Conservation (phyloP, 352 stramenopile genomes). For the Aphanomyces astaci region DNA sequence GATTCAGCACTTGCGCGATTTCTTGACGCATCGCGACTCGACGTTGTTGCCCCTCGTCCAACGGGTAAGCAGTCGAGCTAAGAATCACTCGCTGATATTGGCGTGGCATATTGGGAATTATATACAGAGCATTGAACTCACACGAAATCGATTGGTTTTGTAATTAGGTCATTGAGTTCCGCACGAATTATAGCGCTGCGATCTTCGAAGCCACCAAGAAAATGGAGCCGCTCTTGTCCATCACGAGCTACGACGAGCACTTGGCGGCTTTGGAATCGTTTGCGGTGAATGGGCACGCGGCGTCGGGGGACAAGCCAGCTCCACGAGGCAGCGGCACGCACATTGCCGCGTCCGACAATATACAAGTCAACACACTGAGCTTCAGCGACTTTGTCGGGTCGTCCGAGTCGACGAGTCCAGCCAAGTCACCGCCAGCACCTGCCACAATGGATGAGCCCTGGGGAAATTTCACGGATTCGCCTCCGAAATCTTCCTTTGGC, state of each 20-base stretch:
- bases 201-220: constrained; percentile 44
- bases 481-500: too few relatives aligned
- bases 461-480: neutral
- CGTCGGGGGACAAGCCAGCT: neutral
- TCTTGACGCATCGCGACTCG: constrained; percentile 48
- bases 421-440: neutral
- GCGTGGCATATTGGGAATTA: too few relatives aligned
- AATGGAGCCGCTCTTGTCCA: constrained; percentile 43
- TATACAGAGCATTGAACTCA: too few relatives aligned
- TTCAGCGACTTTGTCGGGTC: constrained; percentile 20
- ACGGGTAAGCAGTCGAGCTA: too few relatives aligned
- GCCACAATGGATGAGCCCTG: neutral
- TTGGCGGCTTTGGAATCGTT: constrained; percentile 42
- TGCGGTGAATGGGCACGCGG: constrained; percentile 17
- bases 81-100: too few relatives aligned
- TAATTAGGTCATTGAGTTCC: constrained; percentile 46
- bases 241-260: constrained; percentile 35
- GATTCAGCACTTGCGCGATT: constrained; percentile 48
- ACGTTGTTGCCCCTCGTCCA: constrained; percentile 56
- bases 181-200: constrained; percentile 46
- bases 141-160: too few relatives aligned
- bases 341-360: neutral
- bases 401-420: neutral
- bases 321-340: neutral
- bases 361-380: constrained; percentile 19